Percentiles rank a stretch among this genome's conserved stretches.
Evolutionary conservation across 768 basidiomycete genomes (phyloP).

Genomic region (Sporobolomyces roseus): DNA sequence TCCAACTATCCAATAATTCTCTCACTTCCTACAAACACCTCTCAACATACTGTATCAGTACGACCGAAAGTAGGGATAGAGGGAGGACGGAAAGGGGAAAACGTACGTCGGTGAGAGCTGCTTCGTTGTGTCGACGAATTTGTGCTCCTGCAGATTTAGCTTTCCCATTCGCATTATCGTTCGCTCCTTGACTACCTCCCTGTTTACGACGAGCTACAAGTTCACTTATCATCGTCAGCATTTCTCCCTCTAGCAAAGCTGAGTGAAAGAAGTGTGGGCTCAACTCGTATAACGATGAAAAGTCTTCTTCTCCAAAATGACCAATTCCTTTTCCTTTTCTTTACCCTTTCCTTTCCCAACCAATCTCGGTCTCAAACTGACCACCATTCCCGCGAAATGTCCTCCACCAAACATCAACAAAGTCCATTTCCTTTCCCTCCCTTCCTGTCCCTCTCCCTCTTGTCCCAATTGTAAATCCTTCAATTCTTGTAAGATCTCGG

Average conservation of each 20-base stretch:
- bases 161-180: constrained; percentile 87
- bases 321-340: constrained; percentile 69
- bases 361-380: constrained; percentile 47
- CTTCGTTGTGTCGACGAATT: constrained; percentile 91
- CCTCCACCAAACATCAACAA: constrained; percentile 97
- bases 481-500: constrained; percentile 60
- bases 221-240: not conserved
- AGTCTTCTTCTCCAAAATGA: constrained; percentile 84
- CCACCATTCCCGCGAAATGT: constrained; percentile 92
- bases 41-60: not conserved
- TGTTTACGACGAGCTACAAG: constrained; percentile 84
- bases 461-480: constrained; percentile 59
- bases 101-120: constrained; percentile 78
- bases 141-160: constrained; percentile 92
- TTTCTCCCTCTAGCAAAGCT: not conserved
- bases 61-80: not conserved
- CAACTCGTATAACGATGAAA: constrained; percentile 97
- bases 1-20: constrained; percentile 74
- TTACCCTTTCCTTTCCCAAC: constrained; percentile 54
- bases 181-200: constrained; percentile 86
- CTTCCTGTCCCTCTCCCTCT: constrained; percentile 18
- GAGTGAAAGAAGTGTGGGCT: not conserved
- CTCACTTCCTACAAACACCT: constrained; percentile 69
- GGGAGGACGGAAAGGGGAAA: not conserved
- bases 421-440: constrained; percentile 64